Conservation (phyloP, 805 yeast species). For the Ogataea chonburiensis region DNA sequence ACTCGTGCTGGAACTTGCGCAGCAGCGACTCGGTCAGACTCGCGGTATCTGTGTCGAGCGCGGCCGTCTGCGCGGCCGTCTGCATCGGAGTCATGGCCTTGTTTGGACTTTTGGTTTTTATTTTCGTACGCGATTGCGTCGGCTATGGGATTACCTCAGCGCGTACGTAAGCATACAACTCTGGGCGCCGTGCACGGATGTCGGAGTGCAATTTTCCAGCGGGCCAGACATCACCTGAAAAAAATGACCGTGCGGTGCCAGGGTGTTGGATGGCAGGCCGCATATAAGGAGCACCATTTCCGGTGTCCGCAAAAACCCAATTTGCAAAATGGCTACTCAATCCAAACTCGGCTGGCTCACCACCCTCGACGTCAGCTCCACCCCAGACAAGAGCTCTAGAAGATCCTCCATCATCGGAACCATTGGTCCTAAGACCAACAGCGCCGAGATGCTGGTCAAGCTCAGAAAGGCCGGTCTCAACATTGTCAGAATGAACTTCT, state of each 20-base stretch:
- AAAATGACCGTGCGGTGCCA: constrained; percentile 14
- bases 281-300: constrained; percentile 1
- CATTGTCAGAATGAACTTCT: constrained; percentile 98
- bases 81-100: constrained; percentile 1
- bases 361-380: constrained; percentile 65
- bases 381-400: constrained; percentile 79
- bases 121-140: constrained; percentile 6
- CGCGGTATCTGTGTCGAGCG: constrained; percentile 10
- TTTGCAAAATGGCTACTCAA: constrained; percentile 20
- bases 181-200: no score
- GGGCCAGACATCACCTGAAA: constrained; percentile 8
- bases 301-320: constrained; percentile 2
- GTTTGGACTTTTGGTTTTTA: not conserved
- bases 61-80: not conserved
- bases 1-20: constrained; percentile 20
- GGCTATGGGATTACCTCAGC: constrained; percentile 4
- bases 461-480: constrained; percentile 96
- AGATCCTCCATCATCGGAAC: constrained; percentile 98
- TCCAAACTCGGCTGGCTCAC: constrained; percentile 80
- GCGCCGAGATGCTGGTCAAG: constrained; percentile 75
- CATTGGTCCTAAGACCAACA: constrained; percentile 97
- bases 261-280: constrained; percentile 10
- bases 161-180: no score
- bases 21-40: constrained; percentile 22
- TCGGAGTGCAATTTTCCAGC: constrained; percentile 15